phyloP scores from a whole-genome alignment of 306 rosid species.

The Pyrus bretschneideri region DNA sequence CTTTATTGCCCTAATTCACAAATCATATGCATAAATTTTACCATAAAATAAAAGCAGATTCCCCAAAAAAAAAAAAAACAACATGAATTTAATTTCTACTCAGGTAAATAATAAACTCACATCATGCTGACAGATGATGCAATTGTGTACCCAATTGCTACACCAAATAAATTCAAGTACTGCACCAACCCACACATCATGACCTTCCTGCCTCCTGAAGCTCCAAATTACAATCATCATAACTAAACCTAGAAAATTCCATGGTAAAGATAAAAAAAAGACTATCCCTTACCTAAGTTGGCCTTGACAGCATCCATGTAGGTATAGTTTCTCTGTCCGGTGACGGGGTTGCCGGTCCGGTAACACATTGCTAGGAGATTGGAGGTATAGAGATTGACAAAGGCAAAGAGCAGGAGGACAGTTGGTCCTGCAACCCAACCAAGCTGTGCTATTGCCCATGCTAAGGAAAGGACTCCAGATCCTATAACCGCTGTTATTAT shows the following conservation, averaged over 20 bases:
- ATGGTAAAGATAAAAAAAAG: background rate
- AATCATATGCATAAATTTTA: background rate
- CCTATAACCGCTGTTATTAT: constrained; percentile 77
- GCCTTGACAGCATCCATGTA: constrained; percentile 73
- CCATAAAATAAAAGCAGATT: background rate
- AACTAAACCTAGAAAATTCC: background rate
- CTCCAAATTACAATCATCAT: constrained; percentile 9
- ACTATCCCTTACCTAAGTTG: constrained; percentile 41
- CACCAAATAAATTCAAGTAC: constrained; percentile 59
- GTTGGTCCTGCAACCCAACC: constrained; percentile 70
- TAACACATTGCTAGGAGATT: constrained; percentile 54
- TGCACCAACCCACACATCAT: constrained; percentile 58
- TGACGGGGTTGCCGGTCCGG: constrained; percentile 40
- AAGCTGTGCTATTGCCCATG: constrained; percentile 80
- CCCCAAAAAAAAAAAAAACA: background rate
- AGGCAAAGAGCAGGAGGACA: constrained; percentile 49
- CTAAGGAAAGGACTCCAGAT: constrained; percentile 64
- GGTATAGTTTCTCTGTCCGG: constrained; percentile 70
- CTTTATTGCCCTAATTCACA: constrained; percentile 46
- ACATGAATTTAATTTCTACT: background rate
- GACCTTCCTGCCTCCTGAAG: constrained; percentile 58
- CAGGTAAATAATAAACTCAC: constrained; percentile 29
- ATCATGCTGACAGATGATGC: constrained; percentile 87
- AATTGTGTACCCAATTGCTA: constrained; percentile 63
- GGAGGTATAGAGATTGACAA: constrained; percentile 59